Evolutionary conservation across 2,329 filamentous ascomycete species (phyloP), one percentile per base, ranked within the genome.

Genomic region (Colletotrichum lentis): DNA sequence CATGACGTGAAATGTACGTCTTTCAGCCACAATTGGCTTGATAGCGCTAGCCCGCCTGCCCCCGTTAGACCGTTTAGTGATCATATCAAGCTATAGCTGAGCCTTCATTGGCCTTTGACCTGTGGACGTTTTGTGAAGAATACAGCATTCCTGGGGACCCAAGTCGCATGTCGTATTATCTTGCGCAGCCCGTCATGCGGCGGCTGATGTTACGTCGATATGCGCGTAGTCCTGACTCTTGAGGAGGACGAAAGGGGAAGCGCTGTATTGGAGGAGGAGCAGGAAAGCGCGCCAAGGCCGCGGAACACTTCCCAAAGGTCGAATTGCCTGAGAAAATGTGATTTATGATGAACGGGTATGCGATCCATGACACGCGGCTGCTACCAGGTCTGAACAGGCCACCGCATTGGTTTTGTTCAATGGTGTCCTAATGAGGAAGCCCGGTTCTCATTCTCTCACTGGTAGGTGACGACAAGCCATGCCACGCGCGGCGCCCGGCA

Each of bases 231-330:
- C 47, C 47, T 27, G 2, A 5, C 35, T 49, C 35, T 35, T 54
- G n/a, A 44, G 37, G 11, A 46, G n/a, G 24, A 18, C 16, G 14
- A 31, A 46, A n/a, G 24, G 10, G 12, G 16, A 31, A 49, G 16
- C 37, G 57, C 20, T 24, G 65, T 35, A 65, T 52, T 61, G 62
- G 44, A 65, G 55, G 50, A 65, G 55, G 8, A 37, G 16, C 37
- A 55, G 37, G 41, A 44, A 60, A 35, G 37, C 20, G 8, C 22
- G 65, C 65, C 65, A 68, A 65, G 62, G 11, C 62, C 65, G 65
- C 65, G 65, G 65, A 68, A 60, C 62, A 60, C 49, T 60, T 54
- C 56, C 50, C 55, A 65, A 10, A 46, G 37, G 41, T 60, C 43
- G 55, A 68, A 35, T 56, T 44, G 37, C 7, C 49, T 10, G 3